Percentiles rank a stretch among this genome's conserved stretches.
Evolutionary conservation across 2,329 filamentous ascomycete genomes (phyloP).

Genomic region (Colletotrichum euphorbiae): DNA sequence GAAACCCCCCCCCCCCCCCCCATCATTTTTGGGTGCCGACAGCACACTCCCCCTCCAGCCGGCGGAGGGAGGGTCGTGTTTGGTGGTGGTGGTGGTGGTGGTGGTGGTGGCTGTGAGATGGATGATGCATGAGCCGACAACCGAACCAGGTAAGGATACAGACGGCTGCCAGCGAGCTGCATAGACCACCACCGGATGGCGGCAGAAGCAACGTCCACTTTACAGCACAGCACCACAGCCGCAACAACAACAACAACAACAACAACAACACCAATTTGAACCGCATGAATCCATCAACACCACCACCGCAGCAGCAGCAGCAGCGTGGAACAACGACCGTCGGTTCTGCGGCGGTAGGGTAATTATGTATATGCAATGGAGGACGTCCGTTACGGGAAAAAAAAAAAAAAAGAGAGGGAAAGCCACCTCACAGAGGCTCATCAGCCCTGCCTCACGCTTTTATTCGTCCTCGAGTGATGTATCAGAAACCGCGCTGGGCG

Average conservation of each 20-base stretch:
- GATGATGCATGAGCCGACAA: neutral
- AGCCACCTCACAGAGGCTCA: too few relatives aligned
- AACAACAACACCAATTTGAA: neutral
- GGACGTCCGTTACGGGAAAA: neutral
- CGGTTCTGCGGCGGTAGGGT: neutral
- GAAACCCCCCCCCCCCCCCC: too few relatives aligned
- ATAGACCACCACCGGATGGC: constrained; percentile 4
- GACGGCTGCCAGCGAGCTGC: neutral
- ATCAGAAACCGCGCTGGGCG: constrained; percentile 25
- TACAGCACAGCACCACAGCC: neutral
- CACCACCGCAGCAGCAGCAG: neutral
- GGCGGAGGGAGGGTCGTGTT: neutral
- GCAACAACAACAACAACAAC: constrained; percentile 11
- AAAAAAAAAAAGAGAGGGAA: neutral
- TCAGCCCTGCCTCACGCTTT: constrained; percentile 18
- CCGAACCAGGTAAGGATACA: neutral
- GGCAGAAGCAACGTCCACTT: neutral
- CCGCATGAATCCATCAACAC: neutral
- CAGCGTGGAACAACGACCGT: neutral
- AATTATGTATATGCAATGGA: neutral
- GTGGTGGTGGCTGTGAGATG: neutral
- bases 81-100: neutral
- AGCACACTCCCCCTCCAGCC: neutral
- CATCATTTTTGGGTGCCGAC: neutral
- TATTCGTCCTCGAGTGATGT: neutral